These are phyloP conservation scores for Juglanconis juglandina DNA, from an alignment of 2,329 filamentous ascomycete genomes.

Conservation along the genomic window DNA sequence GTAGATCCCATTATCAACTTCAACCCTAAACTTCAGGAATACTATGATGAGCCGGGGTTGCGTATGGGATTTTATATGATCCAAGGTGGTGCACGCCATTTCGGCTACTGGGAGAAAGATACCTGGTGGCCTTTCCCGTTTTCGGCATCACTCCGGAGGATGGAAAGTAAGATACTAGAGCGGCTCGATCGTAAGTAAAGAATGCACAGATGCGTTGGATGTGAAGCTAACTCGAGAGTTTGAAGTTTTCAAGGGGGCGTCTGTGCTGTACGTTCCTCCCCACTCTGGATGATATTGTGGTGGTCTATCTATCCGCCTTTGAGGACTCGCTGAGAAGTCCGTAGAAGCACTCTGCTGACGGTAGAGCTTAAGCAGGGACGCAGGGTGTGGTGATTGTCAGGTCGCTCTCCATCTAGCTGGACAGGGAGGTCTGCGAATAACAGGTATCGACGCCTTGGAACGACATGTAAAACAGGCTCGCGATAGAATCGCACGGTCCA, in stretches of 20 bases:
- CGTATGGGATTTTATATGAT: conserved; percentile 38
- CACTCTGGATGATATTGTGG: conserved; percentile 30
- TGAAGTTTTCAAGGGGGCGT: not conserved
- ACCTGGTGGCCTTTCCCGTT: conserved; percentile 48
- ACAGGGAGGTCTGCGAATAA: too few relatives aligned
- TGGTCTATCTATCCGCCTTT: conserved; percentile 40
- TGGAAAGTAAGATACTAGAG: conserved; percentile 47
- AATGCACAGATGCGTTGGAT: conserved; percentile 31
- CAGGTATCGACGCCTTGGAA: too few relatives aligned
- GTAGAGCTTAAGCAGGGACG: too few relatives aligned
- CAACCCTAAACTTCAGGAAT: conserved; percentile 38
- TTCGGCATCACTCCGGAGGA: conserved; percentile 36
- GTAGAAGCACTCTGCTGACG: too few relatives aligned
- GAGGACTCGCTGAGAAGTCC: too few relatives aligned
- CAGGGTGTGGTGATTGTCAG: too few relatives aligned
- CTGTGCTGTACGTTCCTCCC: conserved; percentile 23
- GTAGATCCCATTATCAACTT: not conserved
- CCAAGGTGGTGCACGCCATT: conserved; percentile 47
- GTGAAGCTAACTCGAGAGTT: conserved; percentile 23
- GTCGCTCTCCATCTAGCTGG: too few relatives aligned
- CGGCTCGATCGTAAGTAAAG: conserved; percentile 38
- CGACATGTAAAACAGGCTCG: too few relatives aligned
- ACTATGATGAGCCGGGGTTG: conserved; percentile 44
- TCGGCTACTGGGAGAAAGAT: conserved; percentile 43
- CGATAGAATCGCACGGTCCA: too few relatives aligned